Conservation (phyloP, 148 eudicot species). For the Pharnaceum exiguum region DNA sequence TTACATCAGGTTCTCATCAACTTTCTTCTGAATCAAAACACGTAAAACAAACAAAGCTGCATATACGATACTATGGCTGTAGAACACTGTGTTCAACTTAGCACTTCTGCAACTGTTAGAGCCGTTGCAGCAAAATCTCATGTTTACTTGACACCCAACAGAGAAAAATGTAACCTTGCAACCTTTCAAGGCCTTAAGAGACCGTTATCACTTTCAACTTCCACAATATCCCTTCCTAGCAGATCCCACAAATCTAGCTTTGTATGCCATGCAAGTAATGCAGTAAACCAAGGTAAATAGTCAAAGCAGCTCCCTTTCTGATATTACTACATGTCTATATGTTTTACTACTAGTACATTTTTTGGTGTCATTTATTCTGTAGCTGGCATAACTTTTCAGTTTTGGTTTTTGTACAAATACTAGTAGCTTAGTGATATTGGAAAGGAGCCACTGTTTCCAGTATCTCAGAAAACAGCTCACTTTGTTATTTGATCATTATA, state of each 20-base stretch:
- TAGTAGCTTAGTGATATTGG: neutral
- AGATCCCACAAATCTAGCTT: slow-evolving; percentile 23
- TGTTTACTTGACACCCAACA: neutral
- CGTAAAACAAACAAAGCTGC: neutral
- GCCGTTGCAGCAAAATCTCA: slow-evolving; percentile 17
- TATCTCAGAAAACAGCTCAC: too few species aligned
- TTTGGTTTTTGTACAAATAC: neutral
- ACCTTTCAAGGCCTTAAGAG: slow-evolving; percentile 24
- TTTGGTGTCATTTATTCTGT: neutral
- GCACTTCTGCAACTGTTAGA: slow-evolving; percentile 27
- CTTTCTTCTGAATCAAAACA: too few species aligned
- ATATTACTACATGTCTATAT: neutral
- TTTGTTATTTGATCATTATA: too few species aligned
- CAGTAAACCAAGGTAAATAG: slow-evolving; percentile 45
- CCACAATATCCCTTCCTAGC: slow-evolving; percentile 5
- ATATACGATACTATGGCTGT: too few species aligned
- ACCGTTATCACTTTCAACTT: slow-evolving; percentile 15
- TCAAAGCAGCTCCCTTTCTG: too few species aligned
- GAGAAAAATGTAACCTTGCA: slow-evolving; percentile 8
- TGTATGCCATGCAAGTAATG: slow-evolving; percentile 51
- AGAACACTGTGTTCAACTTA: slow-evolving; percentile 25
- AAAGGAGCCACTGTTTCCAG: too few species aligned
- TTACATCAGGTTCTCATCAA: neutral
- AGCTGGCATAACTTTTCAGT: neutral
- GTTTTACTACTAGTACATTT: neutral